These are phyloP conservation scores for Termitomyces sp. DNA, from an alignment of 768 basidiomycete genomes.

Conservation along the genomic window DNA sequence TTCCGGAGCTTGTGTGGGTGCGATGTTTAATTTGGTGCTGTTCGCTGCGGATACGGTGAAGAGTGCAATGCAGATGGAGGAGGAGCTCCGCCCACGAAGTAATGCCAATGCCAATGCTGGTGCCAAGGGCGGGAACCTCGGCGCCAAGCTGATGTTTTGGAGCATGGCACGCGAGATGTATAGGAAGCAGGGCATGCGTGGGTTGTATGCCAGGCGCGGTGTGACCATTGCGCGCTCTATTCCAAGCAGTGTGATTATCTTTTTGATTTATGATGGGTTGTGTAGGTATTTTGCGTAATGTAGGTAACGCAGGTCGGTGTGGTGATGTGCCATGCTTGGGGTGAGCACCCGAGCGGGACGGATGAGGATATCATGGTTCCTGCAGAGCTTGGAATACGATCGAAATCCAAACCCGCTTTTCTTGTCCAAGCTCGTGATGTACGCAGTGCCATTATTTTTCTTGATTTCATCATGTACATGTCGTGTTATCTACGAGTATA, in stretches of 20 bases:
- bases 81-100: conserved; percentile 81
- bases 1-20: conserved; percentile 82
- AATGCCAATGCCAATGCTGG: too few relatives aligned
- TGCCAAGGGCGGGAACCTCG: not conserved
- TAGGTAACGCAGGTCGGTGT: too few relatives aligned
- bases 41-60: conserved; percentile 96
- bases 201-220: conserved; percentile 85
- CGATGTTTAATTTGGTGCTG: conserved; percentile 78
- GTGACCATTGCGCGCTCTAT: conserved; percentile 79
- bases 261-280: conserved; percentile 81
- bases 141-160: conserved; percentile 41
- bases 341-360: too few relatives aligned
- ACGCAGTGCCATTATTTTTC: too few relatives aligned
- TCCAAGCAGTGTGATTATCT: conserved; percentile 86
- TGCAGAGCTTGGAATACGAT: too few relatives aligned
- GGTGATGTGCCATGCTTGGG: too few relatives aligned
- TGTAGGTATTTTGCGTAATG: conserved; percentile 29
- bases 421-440: too few relatives aligned
- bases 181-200: conserved; percentile 62
- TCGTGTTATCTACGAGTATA: too few relatives aligned
- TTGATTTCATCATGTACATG: too few relatives aligned
- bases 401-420: too few relatives aligned
- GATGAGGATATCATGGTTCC: too few relatives aligned
- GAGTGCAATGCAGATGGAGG: conserved; percentile 87
- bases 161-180: conserved; percentile 68